These are phyloP conservation scores for Ceratocystis harringtonii DNA, from an alignment of 2,329 filamentous ascomycete species.

Conservation along the genomic window DNA sequence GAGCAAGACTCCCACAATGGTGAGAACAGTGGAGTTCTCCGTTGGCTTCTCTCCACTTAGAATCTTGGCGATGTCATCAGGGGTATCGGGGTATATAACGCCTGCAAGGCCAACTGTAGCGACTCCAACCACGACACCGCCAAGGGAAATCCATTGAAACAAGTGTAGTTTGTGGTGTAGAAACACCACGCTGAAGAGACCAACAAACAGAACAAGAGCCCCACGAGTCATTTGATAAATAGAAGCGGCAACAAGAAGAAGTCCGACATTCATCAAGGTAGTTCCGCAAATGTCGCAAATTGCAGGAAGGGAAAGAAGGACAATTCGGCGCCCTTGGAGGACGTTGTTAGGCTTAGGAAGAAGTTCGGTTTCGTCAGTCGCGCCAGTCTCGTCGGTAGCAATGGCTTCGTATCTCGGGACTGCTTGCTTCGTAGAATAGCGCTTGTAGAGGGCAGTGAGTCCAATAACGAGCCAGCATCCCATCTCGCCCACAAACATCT, in stretches of 20 bases:
- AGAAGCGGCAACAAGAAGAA: constrained; percentile 84
- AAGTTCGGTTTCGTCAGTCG: constrained; percentile 26
- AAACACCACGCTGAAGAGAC: constrained; percentile 86
- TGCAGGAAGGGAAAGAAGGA: constrained; percentile 69
- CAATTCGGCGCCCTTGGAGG: constrained; percentile 54
- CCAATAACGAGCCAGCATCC: constrained; percentile 89
- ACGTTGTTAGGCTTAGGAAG: constrained; percentile 40
- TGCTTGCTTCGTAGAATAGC: constrained; percentile 34
- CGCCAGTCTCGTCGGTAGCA: constrained; percentile 31
- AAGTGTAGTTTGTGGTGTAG: constrained; percentile 60
- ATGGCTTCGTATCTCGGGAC: constrained; percentile 52
- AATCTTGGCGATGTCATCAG: constrained; percentile 24
- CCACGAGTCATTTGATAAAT: constrained; percentile 99
- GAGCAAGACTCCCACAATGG: constrained; percentile 69
- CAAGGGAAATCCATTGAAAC: constrained; percentile 87
- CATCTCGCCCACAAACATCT: constrained; percentile 97
- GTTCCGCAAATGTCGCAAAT: constrained; percentile 91
- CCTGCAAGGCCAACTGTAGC: constrained; percentile 81
- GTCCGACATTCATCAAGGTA: constrained; percentile 90
- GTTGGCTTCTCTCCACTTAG: constrained; percentile 27
- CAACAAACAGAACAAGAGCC: constrained; percentile 87
- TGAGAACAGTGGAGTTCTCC: constrained; percentile 32
- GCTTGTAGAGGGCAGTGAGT: constrained; percentile 47
- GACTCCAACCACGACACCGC: constrained; percentile 77
- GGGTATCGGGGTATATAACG: constrained; percentile 52